Conservation (phyloP, 2,329 filamentous ascomycete species). For the Fusarium chuoi region DNA sequence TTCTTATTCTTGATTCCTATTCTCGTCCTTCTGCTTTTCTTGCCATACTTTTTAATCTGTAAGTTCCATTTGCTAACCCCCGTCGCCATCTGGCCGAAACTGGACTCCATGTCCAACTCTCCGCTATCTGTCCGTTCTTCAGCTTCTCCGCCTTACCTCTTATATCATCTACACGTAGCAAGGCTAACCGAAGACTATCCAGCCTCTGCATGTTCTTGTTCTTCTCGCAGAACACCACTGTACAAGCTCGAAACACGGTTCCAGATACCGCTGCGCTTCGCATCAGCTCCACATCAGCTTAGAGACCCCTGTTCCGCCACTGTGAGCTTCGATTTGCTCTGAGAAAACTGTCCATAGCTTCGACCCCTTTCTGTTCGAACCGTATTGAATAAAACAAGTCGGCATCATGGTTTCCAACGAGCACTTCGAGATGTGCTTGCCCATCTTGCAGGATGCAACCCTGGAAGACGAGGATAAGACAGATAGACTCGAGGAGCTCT, state of each 20-base stretch:
- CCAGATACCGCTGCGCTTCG: constrained; percentile 12
- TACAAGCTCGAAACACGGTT: constrained; percentile 8
- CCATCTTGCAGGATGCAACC: constrained; percentile 82
- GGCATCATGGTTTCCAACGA: constrained; percentile 88
- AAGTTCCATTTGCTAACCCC: constrained; percentile 20
- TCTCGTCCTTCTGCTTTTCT: constrained; percentile 21
- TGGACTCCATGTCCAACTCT: constrained; percentile 29
- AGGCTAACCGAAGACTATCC: constrained; percentile 33
- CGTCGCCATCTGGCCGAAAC: neutral
- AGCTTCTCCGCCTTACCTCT: constrained; percentile 29
- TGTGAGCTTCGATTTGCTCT: constrained; percentile 19
- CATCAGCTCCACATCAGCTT: constrained; percentile 30
- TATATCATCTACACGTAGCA: neutral
- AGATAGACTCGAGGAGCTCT: constrained; percentile 86
- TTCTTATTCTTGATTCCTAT: constrained; percentile 24
- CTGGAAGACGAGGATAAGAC: constrained; percentile 96
- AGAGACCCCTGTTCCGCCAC: constrained; percentile 25
- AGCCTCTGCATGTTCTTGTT: constrained; percentile 36
- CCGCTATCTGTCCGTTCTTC: constrained; percentile 35
- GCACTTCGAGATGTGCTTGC: constrained; percentile 90
- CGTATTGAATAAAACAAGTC: constrained; percentile 23
- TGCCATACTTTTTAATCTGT: constrained; percentile 34
- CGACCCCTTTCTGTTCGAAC: constrained; percentile 11
- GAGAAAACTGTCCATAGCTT: constrained; percentile 30
- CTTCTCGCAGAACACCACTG: constrained; percentile 13